phyloP scores from a whole-genome alignment of 1,139 yeast species.

The Hemisphaericaspora xylofermentans region DNA sequence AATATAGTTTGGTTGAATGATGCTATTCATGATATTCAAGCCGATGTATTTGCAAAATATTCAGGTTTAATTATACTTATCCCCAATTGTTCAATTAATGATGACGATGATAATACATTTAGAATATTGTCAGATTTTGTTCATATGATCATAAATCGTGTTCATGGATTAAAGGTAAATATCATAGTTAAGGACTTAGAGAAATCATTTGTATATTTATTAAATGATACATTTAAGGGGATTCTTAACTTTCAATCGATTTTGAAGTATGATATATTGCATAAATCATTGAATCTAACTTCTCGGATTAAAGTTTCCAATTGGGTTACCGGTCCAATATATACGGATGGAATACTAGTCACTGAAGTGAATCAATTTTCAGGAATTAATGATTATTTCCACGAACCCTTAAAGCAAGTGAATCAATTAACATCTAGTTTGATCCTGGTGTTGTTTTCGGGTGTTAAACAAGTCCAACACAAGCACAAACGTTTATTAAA shows the following conservation, averaged over 20 bases:
- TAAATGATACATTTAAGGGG: slow-evolving; percentile 26
- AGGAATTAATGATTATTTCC: slow-evolving; percentile 30
- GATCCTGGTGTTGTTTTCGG: slow-evolving; percentile 24
- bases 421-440: slow-evolving; percentile 28
- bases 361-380: slow-evolving; percentile 19
- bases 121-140: slow-evolving; percentile 13
- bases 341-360: slow-evolving; percentile 26
- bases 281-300: slow-evolving; percentile 17
- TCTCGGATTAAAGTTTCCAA: slow-evolving; percentile 26
- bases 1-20: slow-evolving; percentile 60
- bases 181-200: slow-evolving; percentile 34
- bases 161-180: slow-evolving; percentile 17
- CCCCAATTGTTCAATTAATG: slow-evolving; percentile 19
- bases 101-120: no score
- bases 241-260: slow-evolving; percentile 23
- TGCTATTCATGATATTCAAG: slow-evolving; percentile 10
- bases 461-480: slow-evolving; percentile 10
- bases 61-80: slow-evolving; percentile 40
- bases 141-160: slow-evolving; percentile 9
- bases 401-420: slow-evolving; percentile 36
- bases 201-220: slow-evolving; percentile 27
- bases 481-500: slow-evolving; percentile 20
- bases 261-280: slow-evolving; percentile 6
- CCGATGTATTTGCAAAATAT: slow-evolving; percentile 18
- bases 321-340: slow-evolving; percentile 36